Conservation (phyloP, 768 basidiomycete genomes). For the Kwoniella dejecticola region DNA sequence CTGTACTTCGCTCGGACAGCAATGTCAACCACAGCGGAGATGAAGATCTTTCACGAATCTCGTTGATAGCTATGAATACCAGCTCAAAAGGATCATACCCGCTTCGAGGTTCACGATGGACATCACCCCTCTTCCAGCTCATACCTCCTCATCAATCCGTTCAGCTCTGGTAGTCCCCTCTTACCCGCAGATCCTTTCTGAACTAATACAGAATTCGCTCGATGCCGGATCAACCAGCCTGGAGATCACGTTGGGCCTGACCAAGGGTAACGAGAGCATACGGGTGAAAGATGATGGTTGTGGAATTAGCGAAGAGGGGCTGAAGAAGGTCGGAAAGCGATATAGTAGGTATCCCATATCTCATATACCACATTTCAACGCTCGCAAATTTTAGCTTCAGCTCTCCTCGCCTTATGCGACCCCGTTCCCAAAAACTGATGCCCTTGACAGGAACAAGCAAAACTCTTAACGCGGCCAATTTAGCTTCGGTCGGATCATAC, state of each 20-base stretch:
- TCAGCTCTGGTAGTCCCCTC: conserved; percentile 84
- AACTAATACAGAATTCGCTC: conserved; percentile 85
- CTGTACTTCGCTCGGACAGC: no score
- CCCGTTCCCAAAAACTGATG: no score
- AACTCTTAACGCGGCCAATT: conserved; percentile 6
- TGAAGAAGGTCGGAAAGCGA: conserved; percentile 65
- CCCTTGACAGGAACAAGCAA: conserved; percentile 22
- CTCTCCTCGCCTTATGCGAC: background rate
- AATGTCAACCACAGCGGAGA: no score
- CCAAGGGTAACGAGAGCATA: conserved; percentile 68
- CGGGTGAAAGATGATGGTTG: conserved; percentile 83
- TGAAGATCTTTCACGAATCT: no score
- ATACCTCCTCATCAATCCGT: conserved; percentile 70
- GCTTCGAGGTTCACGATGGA: no score
- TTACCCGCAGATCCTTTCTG: conserved; percentile 73
- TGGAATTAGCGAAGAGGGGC: conserved; percentile 69
- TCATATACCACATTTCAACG: background rate
- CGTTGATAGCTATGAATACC: no score
- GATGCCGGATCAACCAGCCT: conserved; percentile 75
- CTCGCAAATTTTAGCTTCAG: background rate
- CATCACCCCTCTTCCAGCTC: conserved; percentile 60
- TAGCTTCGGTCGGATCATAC: conserved; percentile 60
- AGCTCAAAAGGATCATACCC: no score
- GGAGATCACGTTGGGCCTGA: conserved; percentile 71
- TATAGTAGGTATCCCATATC: conserved; percentile 64